Percentiles rank a stretch among this genome's conserved stretches.
phyloP scores from a whole-genome alignment of 441 rosid species.

The Biscutella auriculata region DNA sequence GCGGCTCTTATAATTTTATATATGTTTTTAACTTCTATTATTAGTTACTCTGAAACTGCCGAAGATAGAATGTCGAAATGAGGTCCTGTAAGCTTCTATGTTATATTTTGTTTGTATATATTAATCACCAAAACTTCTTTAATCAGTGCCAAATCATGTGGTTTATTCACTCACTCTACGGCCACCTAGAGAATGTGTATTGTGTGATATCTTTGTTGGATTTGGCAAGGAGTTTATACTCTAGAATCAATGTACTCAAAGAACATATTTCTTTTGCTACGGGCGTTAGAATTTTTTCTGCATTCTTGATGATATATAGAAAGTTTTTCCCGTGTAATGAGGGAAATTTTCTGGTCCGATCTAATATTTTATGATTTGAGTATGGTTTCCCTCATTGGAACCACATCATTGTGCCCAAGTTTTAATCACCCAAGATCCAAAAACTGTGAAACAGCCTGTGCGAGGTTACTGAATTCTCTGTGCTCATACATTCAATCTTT shows the following conservation, averaged over 20 bases:
- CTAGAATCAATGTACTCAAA: neutral
- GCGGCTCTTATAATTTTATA: neutral
- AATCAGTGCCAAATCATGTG: neutral
- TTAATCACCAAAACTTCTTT: neutral
- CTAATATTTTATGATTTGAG: neutral
- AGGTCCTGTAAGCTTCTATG: neutral
- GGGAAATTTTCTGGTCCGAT: neutral
- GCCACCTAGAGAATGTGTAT: neutral
- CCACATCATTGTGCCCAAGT: neutral
- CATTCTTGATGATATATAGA: neutral
- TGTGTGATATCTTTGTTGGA: neutral
- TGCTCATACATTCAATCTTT: neutral
- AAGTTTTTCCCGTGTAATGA: neutral
- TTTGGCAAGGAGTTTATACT: neutral
- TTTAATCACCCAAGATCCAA: neutral
- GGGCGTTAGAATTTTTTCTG: neutral
- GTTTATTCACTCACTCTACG: too few relatives aligned
- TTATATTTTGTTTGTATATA: neutral
- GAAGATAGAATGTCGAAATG: conserved; percentile 3
- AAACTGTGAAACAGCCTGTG: neutral
- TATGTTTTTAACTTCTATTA: conserved; percentile 4
- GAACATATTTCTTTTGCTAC: neutral
- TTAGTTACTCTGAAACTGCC: conserved; percentile 5
- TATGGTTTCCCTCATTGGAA: neutral
- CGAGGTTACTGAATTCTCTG: neutral